These are phyloP conservation scores for Boletus reticulatus DNA, from an alignment of 768 basidiomycete species.

Conservation along the genomic window DNA sequence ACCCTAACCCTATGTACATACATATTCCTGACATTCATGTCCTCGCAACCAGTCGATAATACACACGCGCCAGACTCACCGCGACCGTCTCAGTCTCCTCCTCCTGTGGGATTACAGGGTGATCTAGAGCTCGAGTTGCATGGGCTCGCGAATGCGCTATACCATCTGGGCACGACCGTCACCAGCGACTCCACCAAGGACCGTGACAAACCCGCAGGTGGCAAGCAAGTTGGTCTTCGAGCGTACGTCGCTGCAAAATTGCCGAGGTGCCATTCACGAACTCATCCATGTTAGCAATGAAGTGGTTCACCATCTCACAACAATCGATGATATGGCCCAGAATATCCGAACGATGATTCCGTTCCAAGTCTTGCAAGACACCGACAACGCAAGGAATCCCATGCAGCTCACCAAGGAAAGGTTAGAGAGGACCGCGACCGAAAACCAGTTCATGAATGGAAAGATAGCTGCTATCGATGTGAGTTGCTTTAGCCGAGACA, in stretches of 20 bases:
- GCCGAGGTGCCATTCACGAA: neutral
- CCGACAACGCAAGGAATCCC: constrained; percentile 78
- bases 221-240: constrained; percentile 74
- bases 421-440: constrained; percentile 78
- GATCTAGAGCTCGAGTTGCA: constrained; percentile 75
- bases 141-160: constrained; percentile 73
- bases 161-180: constrained; percentile 80
- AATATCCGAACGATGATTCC: constrained; percentile 65
- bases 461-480: constrained; percentile 80
- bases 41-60: neutral
- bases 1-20: constrained; percentile 37
- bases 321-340: constrained; percentile 68
- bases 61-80: constrained; percentile 47
- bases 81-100: constrained; percentile 69
- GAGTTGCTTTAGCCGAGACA: constrained; percentile 17
- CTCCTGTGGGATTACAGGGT: constrained; percentile 65
- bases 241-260: constrained; percentile 46
- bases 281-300: constrained; percentile 53
- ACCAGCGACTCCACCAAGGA: constrained; percentile 83
- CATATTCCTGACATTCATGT: constrained; percentile 7
- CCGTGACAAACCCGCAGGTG: constrained; percentile 64
- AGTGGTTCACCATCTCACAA: constrained; percentile 63
- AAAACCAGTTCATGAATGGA: constrained; percentile 91
- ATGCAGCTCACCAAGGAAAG: constrained; percentile 79
- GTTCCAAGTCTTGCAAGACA: constrained; percentile 71